phyloP scores from a whole-genome alignment of 1,284 basidiomycete genomes.

The Marasmius sp. region DNA sequence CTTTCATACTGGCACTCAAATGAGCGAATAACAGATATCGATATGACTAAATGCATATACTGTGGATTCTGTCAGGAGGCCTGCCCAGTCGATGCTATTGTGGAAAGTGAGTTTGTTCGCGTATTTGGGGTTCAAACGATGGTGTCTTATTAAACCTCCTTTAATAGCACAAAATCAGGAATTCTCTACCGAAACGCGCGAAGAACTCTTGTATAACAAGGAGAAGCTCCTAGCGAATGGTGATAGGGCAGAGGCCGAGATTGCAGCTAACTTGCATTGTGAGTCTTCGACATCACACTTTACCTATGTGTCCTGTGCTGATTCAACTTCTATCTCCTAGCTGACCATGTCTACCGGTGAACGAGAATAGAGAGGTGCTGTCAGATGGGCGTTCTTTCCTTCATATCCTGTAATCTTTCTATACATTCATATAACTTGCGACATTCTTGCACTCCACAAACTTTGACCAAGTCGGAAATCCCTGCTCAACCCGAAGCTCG shows the following conservation, averaged over 20 bases:
- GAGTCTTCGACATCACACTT: conserved; percentile 27
- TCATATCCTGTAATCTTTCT: neutral
- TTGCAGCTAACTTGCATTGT: conserved; percentile 91
- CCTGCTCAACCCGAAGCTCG: no score
- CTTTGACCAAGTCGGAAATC: neutral
- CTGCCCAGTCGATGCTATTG: conserved; percentile 99
- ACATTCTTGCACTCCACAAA: neutral
- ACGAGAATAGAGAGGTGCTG: conserved; percentile 4
- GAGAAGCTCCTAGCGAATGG: conserved; percentile 96
- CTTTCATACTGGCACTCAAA: neutral
- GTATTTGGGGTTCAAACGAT: conserved; percentile 2
- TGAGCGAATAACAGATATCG: conserved; percentile 67
- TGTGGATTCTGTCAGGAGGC: conserved; percentile 99
- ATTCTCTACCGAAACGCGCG: conserved; percentile 96
- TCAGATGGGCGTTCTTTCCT: neutral
- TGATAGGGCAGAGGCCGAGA: conserved; percentile 94
- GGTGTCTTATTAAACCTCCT: conserved; percentile 11
- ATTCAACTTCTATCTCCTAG: conserved; percentile 30
- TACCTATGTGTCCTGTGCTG: conserved; percentile 10
- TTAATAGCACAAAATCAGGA: conserved; percentile 89
- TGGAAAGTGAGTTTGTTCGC: conserved; percentile 78
- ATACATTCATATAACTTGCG: conserved; percentile 1
- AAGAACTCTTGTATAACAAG: conserved; percentile 99
- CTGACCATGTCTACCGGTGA: conserved; percentile 67
- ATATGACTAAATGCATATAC: conserved; percentile 97